These are phyloP conservation scores for Lodderomyces parapsilosis DNA, from an alignment of 1,139 yeast species.

Conservation along the genomic window DNA sequence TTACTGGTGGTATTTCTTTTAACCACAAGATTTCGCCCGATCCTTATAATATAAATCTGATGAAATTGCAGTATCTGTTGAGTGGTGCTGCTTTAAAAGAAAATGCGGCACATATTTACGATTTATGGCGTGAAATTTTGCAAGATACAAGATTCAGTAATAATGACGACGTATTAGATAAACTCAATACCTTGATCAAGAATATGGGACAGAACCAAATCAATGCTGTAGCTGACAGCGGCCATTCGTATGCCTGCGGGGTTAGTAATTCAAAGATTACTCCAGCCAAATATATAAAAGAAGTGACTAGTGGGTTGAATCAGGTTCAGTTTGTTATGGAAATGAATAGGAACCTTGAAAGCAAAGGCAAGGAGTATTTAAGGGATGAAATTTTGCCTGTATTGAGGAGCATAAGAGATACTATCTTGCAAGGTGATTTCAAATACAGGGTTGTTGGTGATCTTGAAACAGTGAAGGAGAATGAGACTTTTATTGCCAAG, in stretches of 20 bases:
- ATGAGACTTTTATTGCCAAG: constrained; percentile 38
- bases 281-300: constrained; percentile 58
- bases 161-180: constrained; percentile 57
- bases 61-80: constrained; percentile 49
- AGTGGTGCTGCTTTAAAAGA: constrained; percentile 71
- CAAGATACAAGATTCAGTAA: constrained; percentile 61
- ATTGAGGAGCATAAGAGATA: constrained; percentile 52
- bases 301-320: constrained; percentile 66
- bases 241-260: constrained; percentile 80
- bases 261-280: constrained; percentile 67
- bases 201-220: constrained; percentile 76
- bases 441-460: constrained; percentile 64
- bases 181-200: constrained; percentile 70
- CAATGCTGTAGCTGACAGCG: constrained; percentile 78
- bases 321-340: constrained; percentile 72
- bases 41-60: constrained; percentile 46
- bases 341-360: constrained; percentile 51
- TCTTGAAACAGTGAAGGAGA: constrained; percentile 34
- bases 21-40: constrained; percentile 56
- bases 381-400: constrained; percentile 60
- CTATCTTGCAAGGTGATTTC: constrained; percentile 40
- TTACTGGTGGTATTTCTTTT: constrained; percentile 82
- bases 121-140: constrained; percentile 67
- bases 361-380: constrained; percentile 50
- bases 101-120: constrained; percentile 60